phyloP scores from a whole-genome alignment of 768 basidiomycete species.

The Filobasidium floriforme region DNA sequence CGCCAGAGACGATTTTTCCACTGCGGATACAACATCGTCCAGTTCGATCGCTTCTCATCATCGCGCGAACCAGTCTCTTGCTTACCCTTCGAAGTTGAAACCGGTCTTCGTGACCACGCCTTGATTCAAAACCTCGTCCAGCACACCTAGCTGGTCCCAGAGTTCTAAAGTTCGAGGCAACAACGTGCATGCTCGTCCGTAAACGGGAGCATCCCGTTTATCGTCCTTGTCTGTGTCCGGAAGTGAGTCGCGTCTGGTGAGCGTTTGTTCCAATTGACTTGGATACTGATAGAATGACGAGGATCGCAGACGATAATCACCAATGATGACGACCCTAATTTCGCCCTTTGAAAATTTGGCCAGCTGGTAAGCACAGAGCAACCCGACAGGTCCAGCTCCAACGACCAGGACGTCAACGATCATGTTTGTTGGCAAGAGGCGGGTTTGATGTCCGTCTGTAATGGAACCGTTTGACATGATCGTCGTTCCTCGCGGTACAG shows the following conservation, averaged over 20 bases:
- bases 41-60: too few relatives aligned
- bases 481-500: not conserved
- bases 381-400: conserved; percentile 29
- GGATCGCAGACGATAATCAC: too few relatives aligned
- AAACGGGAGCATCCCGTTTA: conserved; percentile 20
- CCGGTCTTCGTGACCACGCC: conserved; percentile 20
- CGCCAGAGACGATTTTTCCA: conserved; percentile 8
- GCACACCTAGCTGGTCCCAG: conserved; percentile 21
- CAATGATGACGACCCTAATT: not conserved
- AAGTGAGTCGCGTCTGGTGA: too few relatives aligned
- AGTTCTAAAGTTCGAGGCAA: conserved; percentile 25
- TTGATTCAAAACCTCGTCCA: conserved; percentile 17
- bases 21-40: too few relatives aligned
- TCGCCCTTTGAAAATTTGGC: conserved; percentile 5
- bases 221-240: conserved; percentile 21
- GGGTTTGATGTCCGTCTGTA: not conserved
- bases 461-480: not conserved
- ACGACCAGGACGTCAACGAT: conserved; percentile 26
- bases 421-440: not conserved
- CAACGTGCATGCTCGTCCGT: conserved; percentile 24
- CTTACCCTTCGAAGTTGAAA: conserved; percentile 18
- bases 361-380: conserved; percentile 18
- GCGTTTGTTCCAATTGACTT: too few relatives aligned
- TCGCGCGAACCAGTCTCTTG: not conserved
- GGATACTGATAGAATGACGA: too few relatives aligned